phyloP scores from a whole-genome alignment of 371 early-diverging fungal genomes.

The Choanephora cucurbitarum region DNA sequence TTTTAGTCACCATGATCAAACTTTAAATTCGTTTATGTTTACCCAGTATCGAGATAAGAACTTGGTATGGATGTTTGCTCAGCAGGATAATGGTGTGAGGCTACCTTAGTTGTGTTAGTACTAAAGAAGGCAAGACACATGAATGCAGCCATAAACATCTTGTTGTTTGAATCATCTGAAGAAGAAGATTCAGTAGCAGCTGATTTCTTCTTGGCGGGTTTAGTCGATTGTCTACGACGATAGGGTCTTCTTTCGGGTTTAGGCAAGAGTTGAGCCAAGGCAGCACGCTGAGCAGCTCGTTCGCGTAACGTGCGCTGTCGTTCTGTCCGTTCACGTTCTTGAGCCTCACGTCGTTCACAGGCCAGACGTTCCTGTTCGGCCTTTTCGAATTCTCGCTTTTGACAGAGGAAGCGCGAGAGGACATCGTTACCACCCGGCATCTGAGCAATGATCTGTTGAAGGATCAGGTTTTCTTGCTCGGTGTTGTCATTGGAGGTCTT shows the following conservation, averaged over 20 bases:
- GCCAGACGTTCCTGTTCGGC: slow-evolving; percentile 21
- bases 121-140: slow-evolving; percentile 45
- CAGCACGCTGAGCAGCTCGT: slow-evolving; percentile 35
- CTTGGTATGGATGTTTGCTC: not conserved
- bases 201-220: not conserved
- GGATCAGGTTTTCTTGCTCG: slow-evolving; percentile 50
- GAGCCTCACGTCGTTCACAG: slow-evolving; percentile 28
- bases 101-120: too few species aligned
- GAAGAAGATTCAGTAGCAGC: slow-evolving; percentile 3
- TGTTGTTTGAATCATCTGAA: slow-evolving; percentile 9
- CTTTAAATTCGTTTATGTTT: too few species aligned
- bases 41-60: not conserved
- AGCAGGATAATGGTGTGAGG: slow-evolving; percentile 21
- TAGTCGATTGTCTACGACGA: slow-evolving; percentile 21
- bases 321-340: slow-evolving; percentile 27
- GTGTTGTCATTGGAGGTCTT: slow-evolving; percentile 54
- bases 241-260: slow-evolving; percentile 33
- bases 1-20: too few species aligned
- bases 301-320: slow-evolving; percentile 26
- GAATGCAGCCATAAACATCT: slow-evolving; percentile 47
- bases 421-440: slow-evolving; percentile 55
- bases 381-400: slow-evolving; percentile 26
- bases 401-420: slow-evolving; percentile 27
- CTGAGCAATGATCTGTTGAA: slow-evolving; percentile 50
- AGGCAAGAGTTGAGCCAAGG: slow-evolving; percentile 31